A percentile compares a stretch with the other conserved stretches of the same genome.
phyloP scores from a whole-genome alignment of 192 early-diverging fungal genomes.

The Coemansia sp. region DNA sequence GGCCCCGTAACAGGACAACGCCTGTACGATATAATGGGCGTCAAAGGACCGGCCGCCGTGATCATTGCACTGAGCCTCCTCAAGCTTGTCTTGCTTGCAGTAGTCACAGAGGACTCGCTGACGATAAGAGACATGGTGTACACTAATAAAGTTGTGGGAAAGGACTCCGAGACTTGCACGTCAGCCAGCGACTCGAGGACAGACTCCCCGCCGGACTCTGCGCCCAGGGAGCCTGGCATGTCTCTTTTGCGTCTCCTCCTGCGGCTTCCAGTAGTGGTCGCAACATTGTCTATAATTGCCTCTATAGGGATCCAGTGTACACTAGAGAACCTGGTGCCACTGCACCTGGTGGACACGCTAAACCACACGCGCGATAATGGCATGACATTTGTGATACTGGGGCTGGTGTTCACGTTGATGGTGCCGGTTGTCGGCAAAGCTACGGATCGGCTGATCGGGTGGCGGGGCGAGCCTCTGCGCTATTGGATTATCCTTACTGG shows the following conservation, averaged over 20 bases:
- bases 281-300: slow-evolving; percentile 11
- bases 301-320: slow-evolving; percentile 24
- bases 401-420: slow-evolving; percentile 12
- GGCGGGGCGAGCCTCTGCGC: slow-evolving; percentile 16
- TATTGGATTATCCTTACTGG: slow-evolving; percentile 23
- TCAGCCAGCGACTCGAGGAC: not conserved
- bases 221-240: not conserved
- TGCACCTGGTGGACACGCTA: slow-evolving; percentile 24
- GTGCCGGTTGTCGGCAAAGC: slow-evolving; percentile 15
- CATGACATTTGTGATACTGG: slow-evolving; percentile 24
- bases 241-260: slow-evolving; percentile 14
- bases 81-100: slow-evolving; percentile 5
- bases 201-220: not conserved
- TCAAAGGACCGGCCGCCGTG: slow-evolving; percentile 13
- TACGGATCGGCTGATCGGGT: slow-evolving; percentile 11
- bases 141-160: not conserved
- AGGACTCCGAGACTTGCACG: not conserved
- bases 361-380: slow-evolving; percentile 3
- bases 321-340: slow-evolving; percentile 19
- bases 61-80: slow-evolving; percentile 23
- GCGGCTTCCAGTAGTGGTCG: slow-evolving; percentile 11
- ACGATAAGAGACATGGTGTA: not conserved
- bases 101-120: slow-evolving; percentile 20
- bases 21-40: slow-evolving; percentile 11
- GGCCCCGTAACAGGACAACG: slow-evolving; percentile 26